Conservation (phyloP, 2,329 filamentous ascomycete genomes). For the Colletotrichum cereale region DNA sequence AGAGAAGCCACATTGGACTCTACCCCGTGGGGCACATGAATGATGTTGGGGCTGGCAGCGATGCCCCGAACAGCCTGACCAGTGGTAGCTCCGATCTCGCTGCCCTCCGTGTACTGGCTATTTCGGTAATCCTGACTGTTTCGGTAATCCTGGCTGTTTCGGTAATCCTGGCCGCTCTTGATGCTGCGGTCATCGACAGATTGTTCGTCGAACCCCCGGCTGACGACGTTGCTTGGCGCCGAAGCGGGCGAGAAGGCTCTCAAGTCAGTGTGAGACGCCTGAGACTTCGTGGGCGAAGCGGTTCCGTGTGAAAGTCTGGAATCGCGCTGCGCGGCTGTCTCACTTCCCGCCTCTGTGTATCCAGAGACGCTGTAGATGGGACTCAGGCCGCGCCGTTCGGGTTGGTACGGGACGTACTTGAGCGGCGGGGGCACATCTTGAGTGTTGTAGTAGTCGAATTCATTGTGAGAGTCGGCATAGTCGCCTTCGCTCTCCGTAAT, state of each 20-base stretch:
- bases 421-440: constrained; percentile 75
- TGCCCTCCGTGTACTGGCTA: constrained; percentile 64
- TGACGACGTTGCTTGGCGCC: constrained; percentile 62
- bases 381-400: constrained; percentile 80
- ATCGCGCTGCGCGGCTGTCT: constrained; percentile 68
- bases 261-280: constrained; percentile 54
- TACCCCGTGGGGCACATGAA: constrained; percentile 78
- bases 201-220: constrained; percentile 67
- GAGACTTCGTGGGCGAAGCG: constrained; percentile 70
- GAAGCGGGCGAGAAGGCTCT: constrained; percentile 66
- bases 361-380: constrained; percentile 95
- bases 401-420: constrained; percentile 76
- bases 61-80: constrained; percentile 79
- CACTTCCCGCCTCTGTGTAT: constrained; percentile 78
- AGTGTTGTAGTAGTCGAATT: constrained; percentile 65
- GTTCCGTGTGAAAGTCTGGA: constrained; percentile 64
- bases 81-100: constrained; percentile 70
- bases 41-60: constrained; percentile 80
- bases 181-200: constrained; percentile 66
- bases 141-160: constrained; percentile 61
- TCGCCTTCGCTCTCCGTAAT: constrained; percentile 42
- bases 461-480: constrained; percentile 57
- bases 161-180: constrained; percentile 68
- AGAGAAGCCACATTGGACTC: constrained; percentile 94
- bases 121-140: constrained; percentile 69